These are phyloP conservation scores for Talaromyces piceae DNA, from an alignment of 2,329 filamentous ascomycete genomes.

Conservation along the genomic window DNA sequence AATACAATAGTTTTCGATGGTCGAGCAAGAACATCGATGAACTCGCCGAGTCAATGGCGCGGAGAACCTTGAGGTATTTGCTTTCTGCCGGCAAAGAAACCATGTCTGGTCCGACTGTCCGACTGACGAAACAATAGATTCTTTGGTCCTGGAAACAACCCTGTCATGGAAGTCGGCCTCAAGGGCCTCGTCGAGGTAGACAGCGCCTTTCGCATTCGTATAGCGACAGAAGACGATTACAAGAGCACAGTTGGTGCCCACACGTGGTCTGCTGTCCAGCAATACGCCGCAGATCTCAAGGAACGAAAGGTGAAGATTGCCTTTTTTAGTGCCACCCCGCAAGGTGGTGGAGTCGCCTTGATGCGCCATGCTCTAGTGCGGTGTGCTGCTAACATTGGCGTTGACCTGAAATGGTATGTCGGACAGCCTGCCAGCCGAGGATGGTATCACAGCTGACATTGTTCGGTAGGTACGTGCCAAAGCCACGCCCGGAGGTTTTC, in stretches of 20 bases:
- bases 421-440: background rate
- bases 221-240: slow-evolving; percentile 54
- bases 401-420: slow-evolving; percentile 66
- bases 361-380: slow-evolving; percentile 75
- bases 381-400: slow-evolving; percentile 58
- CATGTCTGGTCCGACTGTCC: slow-evolving; percentile 11
- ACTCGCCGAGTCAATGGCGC: slow-evolving; percentile 71
- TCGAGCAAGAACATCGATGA: slow-evolving; percentile 62
- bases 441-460: background rate
- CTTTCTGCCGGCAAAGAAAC: background rate
- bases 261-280: slow-evolving; percentile 60
- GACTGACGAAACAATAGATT: slow-evolving; percentile 44
- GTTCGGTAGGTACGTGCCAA: slow-evolving; percentile 57
- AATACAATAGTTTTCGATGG: slow-evolving; percentile 26
- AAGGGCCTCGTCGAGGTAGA: slow-evolving; percentile 65
- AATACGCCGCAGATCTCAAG: slow-evolving; percentile 58
- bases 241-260: slow-evolving; percentile 50
- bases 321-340: slow-evolving; percentile 73
- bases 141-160: slow-evolving; percentile 65
- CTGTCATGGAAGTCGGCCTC: slow-evolving; percentile 59
- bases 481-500: slow-evolving; percentile 71
- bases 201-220: slow-evolving; percentile 54
- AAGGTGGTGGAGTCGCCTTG: slow-evolving; percentile 73
- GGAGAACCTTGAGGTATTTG: slow-evolving; percentile 65
- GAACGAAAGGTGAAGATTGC: slow-evolving; percentile 60